Percentiles rank a stretch among this genome's conserved stretches.
phyloP scores from a whole-genome alignment of 1,284 basidiomycete species.

The Xerocomus nothofagi region DNA sequence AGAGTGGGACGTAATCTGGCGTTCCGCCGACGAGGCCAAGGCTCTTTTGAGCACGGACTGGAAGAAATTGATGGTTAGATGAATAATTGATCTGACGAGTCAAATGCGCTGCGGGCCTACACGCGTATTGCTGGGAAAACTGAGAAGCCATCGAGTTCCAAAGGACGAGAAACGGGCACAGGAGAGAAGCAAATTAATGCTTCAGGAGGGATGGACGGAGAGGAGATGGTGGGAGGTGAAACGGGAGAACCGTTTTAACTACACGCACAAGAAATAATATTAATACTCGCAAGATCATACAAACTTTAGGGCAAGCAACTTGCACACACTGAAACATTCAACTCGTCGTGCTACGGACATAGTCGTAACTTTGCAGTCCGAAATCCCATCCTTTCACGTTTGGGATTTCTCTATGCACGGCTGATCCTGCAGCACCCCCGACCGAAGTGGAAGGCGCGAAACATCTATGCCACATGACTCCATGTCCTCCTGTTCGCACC shows the following conservation, averaged over 20 bases:
- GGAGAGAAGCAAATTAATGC: conserved; percentile 79
- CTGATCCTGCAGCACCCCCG: too few relatives aligned
- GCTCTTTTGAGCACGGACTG: conserved; percentile 92
- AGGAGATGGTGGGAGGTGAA: neutral
- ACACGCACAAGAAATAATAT: neutral
- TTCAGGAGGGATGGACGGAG: conserved; percentile 39
- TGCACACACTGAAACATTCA: too few relatives aligned
- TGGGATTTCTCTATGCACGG: too few relatives aligned
- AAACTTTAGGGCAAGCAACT: conserved; percentile 16
- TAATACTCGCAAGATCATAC: neutral
- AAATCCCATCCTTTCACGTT: too few relatives aligned
- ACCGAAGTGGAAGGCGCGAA: too few relatives aligned
- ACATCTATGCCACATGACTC: too few relatives aligned
- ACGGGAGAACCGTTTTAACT: neutral
- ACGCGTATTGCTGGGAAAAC: conserved; percentile 75
- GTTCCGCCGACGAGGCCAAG: conserved; percentile 83
- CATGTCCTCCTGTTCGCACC: too few relatives aligned
- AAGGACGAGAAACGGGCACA: conserved; percentile 37
- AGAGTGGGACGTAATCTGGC: conserved; percentile 71
- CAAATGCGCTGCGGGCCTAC: conserved; percentile 45
- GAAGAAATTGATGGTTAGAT: conserved; percentile 5
- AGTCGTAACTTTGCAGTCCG: too few relatives aligned
- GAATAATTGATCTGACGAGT: conserved; percentile 6
- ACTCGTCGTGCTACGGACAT: too few relatives aligned
- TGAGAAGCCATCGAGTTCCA: conserved; percentile 57